Evolutionary conservation across 257 asterid species (phyloP).

Genomic region (Primulina eburnea): DNA sequence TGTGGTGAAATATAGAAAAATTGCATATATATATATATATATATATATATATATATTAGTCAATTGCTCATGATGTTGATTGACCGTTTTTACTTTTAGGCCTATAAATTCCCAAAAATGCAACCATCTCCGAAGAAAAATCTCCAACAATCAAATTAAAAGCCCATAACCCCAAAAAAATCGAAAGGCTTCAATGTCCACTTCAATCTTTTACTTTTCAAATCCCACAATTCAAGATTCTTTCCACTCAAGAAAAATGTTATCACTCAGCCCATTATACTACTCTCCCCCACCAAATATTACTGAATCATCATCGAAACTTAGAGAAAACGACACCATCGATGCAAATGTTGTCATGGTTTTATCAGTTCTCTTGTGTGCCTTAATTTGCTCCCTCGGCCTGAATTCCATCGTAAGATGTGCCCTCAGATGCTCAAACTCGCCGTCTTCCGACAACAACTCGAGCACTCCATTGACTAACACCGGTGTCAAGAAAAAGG

Average conservation of each 20-base stretch:
- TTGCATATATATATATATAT: too few relatives aligned
- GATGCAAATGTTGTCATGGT: conserved; percentile 61
- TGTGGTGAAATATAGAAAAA: too few relatives aligned
- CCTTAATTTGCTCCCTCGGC: conserved; percentile 58
- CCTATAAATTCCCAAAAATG: conserved; percentile 33
- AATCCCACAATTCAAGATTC: conserved; percentile 23
- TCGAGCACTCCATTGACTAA: conserved; percentile 29
- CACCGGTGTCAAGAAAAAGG: conserved; percentile 50
- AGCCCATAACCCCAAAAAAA: background rate
- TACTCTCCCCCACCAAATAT: conserved; percentile 31
- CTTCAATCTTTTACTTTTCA: conserved; percentile 21
- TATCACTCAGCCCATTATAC: conserved; percentile 32
- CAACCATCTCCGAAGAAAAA: conserved; percentile 27
- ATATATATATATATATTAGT: too few relatives aligned
- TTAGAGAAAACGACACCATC: conserved; percentile 29
- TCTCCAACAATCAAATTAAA: conserved; percentile 1
- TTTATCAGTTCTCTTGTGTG: conserved; percentile 52
- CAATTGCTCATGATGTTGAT: conserved; percentile 7
- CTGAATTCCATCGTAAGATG: conserved; percentile 53
- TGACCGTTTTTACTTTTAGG: conserved; percentile 13
- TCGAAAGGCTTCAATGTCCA: conserved; percentile 26
- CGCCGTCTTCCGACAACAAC: conserved; percentile 21
- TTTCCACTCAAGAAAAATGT: conserved; percentile 39
- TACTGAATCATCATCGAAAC: background rate
- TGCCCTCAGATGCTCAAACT: conserved; percentile 48